A percentile compares a stretch with the other conserved stretches of the same genome.
Evolutionary conservation across 176 grass and related monocot species (phyloP).

Genomic region (Carex pumila): DNA sequence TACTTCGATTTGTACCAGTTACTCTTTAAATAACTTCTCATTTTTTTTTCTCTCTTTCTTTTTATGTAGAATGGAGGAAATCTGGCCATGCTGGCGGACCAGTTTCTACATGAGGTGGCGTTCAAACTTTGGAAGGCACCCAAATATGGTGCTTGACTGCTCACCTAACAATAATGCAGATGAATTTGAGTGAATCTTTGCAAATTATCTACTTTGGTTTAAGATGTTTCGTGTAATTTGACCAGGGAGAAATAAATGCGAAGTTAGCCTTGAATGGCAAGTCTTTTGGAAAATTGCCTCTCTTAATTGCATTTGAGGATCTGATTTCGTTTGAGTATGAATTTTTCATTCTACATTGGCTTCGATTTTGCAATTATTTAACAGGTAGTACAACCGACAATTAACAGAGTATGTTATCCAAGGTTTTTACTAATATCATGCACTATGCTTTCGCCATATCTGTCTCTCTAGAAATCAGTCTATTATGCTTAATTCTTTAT

Average conservation of each 20-base stretch:
- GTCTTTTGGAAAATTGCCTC: neutral
- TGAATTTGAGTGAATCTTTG: neutral
- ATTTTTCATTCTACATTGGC: too few species aligned
- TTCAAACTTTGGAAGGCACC: constrained; percentile 98
- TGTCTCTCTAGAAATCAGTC: neutral
- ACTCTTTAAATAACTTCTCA: neutral
- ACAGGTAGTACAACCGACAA: neutral
- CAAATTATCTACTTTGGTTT: neutral
- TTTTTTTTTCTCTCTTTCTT: constrained; percentile 13
- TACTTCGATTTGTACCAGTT: neutral
- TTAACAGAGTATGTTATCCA: neutral
- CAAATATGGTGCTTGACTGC: constrained; percentile 72
- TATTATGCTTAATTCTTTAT: neutral
- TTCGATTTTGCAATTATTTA: too few species aligned
- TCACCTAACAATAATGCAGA: neutral
- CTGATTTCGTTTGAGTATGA: neutral
- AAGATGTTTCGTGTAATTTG: neutral
- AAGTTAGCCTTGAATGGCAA: neutral
- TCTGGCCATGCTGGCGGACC: constrained; percentile 63
- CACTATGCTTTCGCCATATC: neutral
- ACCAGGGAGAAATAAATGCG: neutral
- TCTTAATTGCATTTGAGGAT: neutral
- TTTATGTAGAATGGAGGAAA: constrained; percentile 43
- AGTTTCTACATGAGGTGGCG: constrained; percentile 88
- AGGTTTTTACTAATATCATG: neutral